phyloP scores from a whole-genome alignment of 2,329 filamentous ascomycete species.

The Dothistroma septosporum region DNA sequence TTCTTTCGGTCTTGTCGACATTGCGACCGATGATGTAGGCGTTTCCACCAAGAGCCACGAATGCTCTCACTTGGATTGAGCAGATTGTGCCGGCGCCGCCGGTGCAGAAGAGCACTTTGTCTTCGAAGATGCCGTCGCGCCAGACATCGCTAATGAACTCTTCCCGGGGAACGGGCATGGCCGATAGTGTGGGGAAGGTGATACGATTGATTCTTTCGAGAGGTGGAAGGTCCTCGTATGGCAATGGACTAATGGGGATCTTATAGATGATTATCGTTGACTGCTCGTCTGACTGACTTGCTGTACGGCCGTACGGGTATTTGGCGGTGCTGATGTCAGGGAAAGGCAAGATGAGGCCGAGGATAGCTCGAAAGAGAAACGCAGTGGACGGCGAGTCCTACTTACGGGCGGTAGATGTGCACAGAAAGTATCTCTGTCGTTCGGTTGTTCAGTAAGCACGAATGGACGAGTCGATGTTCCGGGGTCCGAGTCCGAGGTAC shows the following conservation, averaged over 20 bases:
- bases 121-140: constrained; percentile 80
- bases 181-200: neutral
- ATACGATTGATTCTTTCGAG: too few relatives aligned
- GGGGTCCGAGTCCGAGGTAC: neutral
- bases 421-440: too few relatives aligned
- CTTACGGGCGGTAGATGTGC: too few relatives aligned
- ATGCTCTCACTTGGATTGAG: constrained; percentile 84
- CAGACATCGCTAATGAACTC: constrained; percentile 79
- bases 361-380: too few relatives aligned
- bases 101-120: constrained; percentile 90
- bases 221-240: too few relatives aligned
- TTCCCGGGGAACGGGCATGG: constrained; percentile 58
- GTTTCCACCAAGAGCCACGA: constrained; percentile 86
- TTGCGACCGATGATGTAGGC: constrained; percentile 93
- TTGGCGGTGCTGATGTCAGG: neutral
- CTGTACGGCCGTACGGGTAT: too few relatives aligned
- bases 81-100: constrained; percentile 92
- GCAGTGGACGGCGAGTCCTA: too few relatives aligned
- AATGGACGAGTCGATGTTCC: neutral
- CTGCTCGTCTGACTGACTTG: too few relatives aligned
- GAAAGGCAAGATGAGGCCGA: neutral
- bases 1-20: constrained; percentile 76
- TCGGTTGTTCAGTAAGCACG: neutral
- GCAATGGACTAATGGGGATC: neutral
- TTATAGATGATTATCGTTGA: neutral